A percentile compares a stretch with the other conserved stretches of the same genome.
These are phyloP conservation scores for Botrytis aclada DNA, from an alignment of 2,329 filamentous ascomycete genomes.

Conservation along the genomic window DNA sequence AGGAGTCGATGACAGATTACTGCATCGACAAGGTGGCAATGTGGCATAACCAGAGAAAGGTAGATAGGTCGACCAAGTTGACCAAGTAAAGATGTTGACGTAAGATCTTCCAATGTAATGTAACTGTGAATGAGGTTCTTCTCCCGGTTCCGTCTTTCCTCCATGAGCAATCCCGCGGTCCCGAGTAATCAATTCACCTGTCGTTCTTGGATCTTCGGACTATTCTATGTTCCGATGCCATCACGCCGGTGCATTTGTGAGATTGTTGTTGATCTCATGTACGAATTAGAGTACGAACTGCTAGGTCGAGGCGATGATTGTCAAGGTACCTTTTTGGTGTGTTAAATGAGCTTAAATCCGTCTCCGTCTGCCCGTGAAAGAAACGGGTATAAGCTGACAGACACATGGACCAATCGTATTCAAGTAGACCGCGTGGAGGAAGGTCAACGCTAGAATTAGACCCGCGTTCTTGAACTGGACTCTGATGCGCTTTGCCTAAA, in stretches of 20 bases:
- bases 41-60: not conserved
- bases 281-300: not conserved
- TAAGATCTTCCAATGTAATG: too few species aligned
- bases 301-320: too few species aligned
- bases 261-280: not conserved
- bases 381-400: not conserved
- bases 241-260: not conserved
- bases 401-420: not conserved
- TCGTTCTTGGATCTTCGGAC: not conserved
- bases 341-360: not conserved
- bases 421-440: too few species aligned
- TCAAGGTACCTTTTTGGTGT: too few species aligned
- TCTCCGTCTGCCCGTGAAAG: not conserved
- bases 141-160: not conserved
- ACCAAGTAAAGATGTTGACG: not conserved
- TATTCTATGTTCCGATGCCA: not conserved
- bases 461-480: not conserved
- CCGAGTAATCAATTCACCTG: not conserved
- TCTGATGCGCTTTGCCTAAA: not conserved
- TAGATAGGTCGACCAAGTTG: not conserved
- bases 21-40: too few species aligned
- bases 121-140: too few species aligned
- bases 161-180: not conserved
- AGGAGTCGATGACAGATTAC: not conserved
- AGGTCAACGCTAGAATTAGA: slow-evolving; percentile 12